Evolutionary conservation across 176 grass and related monocot genomes (phyloP).

Genomic region (Dendrocalamus sinicus): DNA sequence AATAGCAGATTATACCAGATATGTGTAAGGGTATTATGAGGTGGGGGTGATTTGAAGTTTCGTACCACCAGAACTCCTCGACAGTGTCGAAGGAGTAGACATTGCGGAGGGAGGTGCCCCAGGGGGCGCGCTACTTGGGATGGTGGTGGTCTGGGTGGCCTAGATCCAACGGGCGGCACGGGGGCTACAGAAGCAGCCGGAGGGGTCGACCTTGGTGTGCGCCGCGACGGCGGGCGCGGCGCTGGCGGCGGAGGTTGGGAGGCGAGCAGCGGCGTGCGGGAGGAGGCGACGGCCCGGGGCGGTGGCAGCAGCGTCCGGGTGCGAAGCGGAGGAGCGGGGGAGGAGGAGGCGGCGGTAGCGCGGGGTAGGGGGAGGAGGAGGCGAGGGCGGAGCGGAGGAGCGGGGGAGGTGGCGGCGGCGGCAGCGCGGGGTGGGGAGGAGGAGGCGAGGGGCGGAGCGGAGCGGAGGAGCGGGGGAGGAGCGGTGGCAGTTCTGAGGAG

Average conservation of each 20-base stretch:
- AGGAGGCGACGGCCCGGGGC: conserved; percentile 47
- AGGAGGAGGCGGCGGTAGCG: too few relatives aligned
- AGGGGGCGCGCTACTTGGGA: conserved; percentile 68
- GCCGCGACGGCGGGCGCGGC: background rate
- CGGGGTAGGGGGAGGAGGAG: too few relatives aligned
- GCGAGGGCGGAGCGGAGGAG: too few relatives aligned
- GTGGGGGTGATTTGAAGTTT: background rate
- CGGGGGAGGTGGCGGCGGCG: too few relatives aligned
- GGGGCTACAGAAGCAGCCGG: background rate
- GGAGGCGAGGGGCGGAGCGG: too few relatives aligned
- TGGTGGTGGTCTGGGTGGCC: conserved; percentile 46
- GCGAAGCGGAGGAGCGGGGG: background rate
- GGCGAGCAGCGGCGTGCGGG: conserved; percentile 34
- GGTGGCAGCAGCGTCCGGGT: background rate
- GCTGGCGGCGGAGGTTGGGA: conserved; percentile 23
- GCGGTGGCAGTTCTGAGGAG: too few relatives aligned
- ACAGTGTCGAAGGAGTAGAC: conserved; percentile 84
- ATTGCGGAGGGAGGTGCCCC: conserved; percentile 68
- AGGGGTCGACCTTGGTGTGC: background rate
- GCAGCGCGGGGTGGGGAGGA: too few relatives aligned
- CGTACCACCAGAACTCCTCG: conserved; percentile 87
- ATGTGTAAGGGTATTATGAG: background rate
- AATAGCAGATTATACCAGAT: background rate
- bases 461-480: too few relatives aligned
- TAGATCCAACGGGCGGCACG: too few relatives aligned